Evolutionary conservation across 805 yeast genomes (phyloP).

Genomic region (Candida qinlingensis): DNA sequence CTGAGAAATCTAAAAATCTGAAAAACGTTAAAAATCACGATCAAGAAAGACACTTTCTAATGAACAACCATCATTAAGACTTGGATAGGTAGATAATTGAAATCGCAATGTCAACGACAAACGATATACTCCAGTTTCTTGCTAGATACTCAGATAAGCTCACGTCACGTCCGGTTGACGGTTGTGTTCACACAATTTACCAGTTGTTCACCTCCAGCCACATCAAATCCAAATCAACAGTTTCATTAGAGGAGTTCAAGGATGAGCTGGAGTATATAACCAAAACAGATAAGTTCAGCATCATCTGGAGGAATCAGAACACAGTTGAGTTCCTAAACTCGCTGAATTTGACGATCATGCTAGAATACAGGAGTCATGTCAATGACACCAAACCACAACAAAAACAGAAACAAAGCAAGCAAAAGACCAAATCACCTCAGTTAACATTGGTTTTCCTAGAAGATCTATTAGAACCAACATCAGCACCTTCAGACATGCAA

Average conservation of each 20-base stretch:
- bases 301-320: conserved; percentile 2
- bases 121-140: background rate
- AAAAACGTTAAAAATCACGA: no score
- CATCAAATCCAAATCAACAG: background rate
- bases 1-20: no score
- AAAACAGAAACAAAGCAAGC: background rate
- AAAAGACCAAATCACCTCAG: background rate
- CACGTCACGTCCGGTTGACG: background rate
- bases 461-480: conserved; percentile 1
- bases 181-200: background rate
- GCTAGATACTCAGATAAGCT: background rate
- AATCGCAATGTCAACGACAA: background rate
- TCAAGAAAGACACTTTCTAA: no score
- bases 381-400: no score
- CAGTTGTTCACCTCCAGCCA: background rate
- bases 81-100: no score
- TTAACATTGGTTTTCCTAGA: conserved; percentile 4
- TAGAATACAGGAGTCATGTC: background rate
- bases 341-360: conserved; percentile 8
- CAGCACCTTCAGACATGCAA: conserved; percentile 3
- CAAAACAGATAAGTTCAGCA: conserved; percentile 8
- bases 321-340: conserved; percentile 17
- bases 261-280: conserved; percentile 5
- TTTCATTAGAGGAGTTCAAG: conserved; percentile 6
- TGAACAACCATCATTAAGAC: no score